Evolutionary conservation across 495 filamentous ascomycete species (phyloP), one percentile per base, ranked within the genome.

Genomic region (Penicillium pancosmium): DNA sequence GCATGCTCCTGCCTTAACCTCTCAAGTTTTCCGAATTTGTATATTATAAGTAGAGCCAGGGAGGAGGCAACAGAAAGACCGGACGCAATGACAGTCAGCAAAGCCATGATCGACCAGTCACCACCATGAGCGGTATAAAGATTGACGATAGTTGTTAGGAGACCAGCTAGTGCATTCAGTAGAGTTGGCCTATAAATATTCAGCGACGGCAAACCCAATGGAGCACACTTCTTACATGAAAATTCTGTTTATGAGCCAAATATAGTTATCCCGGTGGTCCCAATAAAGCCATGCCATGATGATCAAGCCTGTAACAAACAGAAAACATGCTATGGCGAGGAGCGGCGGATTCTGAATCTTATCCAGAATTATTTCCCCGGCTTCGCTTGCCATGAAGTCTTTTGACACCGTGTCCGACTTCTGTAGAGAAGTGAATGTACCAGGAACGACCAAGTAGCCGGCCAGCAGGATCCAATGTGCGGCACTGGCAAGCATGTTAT

Each of bases 101-200:
- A 66, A 5, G 79, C 80, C 51, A 77, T 81, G 10, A 78, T 66
- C 27, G 70, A 72, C 77, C 74, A 82, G 12, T 68, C 55, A 5
- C 82, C 78, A 1, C 65, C 50, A 44, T 80, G 74, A 36, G 78
- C 71, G 18, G 72, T 64, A 57, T 84, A 84, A 9, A 85, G 72
- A 64, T 71, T 78, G 13, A 77, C 66, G 9, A 84, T 52, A n/a
- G 81, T 81, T 13, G 70, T 70, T 9, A 83, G 60, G 8, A 83
- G 52, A 0, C 82, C 81, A n/a, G 75, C 80, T 4, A 79, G 25
- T 12, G 69, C 68, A 63, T 82, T 81, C 52, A 83, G 59, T 18
- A 66, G 52, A 15, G 60, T 65, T 21, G 66, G 70, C 46, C 71
- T 74, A 54, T 21, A 43, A 5, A 19, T 48, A 1, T 23, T 46